Percentiles rank a stretch among this genome's conserved stretches.
Conservation (phyloP, 768 basidiomycete species). For the Lentinula edodes region DNA sequence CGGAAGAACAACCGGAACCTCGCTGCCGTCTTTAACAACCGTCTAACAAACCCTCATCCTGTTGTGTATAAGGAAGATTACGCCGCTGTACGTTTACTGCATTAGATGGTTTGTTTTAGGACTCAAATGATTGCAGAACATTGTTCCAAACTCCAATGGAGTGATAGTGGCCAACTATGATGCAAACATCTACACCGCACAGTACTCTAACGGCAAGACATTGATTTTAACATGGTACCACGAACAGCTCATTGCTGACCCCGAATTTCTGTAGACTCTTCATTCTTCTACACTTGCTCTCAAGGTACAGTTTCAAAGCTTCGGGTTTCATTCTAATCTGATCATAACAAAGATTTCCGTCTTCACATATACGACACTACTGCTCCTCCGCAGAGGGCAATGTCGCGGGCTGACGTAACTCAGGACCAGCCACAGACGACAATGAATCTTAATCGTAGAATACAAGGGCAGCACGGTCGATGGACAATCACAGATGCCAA, state of each 20-base stretch:
- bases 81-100: conserved; percentile 37
- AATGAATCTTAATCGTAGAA: conserved; percentile 51
- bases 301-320: conserved; percentile 46
- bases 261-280: conserved; percentile 50
- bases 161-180: conserved; percentile 71
- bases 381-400: conserved; percentile 30
- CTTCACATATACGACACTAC: conserved; percentile 85
- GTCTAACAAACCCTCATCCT: conserved; percentile 28
- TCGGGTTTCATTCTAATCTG: background rate
- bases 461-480: conserved; percentile 67
- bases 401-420: conserved; percentile 7
- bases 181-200: conserved; percentile 78
- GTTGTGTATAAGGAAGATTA: conserved; percentile 45
- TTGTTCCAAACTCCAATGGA: conserved; percentile 77
- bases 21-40: conserved; percentile 41
- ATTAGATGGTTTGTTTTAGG: background rate
- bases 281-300: conserved; percentile 91
- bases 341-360: conserved; percentile 61
- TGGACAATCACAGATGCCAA: conserved; percentile 98
- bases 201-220: conserved; percentile 65
- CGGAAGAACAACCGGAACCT: conserved; percentile 40
- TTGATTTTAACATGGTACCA: background rate
- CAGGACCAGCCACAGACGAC: conserved; percentile 27
- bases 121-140: conserved; percentile 35
- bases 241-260: background rate